Evolutionary conservation across 257 asterid species (phyloP).

Genomic region (Salvia hispanica): DNA sequence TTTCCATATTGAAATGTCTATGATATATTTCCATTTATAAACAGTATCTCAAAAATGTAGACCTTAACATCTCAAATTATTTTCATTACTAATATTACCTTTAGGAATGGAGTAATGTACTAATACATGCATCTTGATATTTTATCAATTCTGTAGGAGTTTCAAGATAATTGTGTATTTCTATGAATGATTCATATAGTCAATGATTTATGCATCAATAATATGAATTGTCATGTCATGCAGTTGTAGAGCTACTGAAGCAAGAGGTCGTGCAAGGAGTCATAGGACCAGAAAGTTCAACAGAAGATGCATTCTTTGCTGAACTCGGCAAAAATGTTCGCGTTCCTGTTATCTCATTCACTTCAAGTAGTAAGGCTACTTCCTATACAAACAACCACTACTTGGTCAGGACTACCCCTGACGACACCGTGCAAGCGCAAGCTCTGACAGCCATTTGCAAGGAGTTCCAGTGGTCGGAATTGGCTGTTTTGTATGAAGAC

Average conservation of each 20-base stretch:
- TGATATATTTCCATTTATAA: too few relatives aligned
- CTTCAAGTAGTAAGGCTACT: constrained; percentile 29
- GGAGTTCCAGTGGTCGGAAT: constrained; percentile 50
- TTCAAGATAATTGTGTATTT: background rate
- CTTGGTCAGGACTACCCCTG: constrained; percentile 35
- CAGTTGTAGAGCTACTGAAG: constrained; percentile 51
- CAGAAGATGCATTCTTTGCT: constrained; percentile 40
- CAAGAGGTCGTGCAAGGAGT: constrained; percentile 54
- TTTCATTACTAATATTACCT: too few relatives aligned
- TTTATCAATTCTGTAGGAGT: too few relatives aligned
- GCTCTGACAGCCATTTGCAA: too few relatives aligned
- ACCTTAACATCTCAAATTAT: too few relatives aligned
- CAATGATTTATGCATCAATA: background rate
- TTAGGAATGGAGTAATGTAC: too few relatives aligned
- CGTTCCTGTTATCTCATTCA: constrained; percentile 49
- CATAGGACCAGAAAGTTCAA: constrained; percentile 45
- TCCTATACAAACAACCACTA: constrained; percentile 28
- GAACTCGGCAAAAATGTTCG: constrained; percentile 47
- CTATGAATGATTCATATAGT: background rate
- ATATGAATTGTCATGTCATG: constrained; percentile 10
- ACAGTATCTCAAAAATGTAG: too few relatives aligned
- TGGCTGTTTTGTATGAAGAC: constrained; percentile 53
- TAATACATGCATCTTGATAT: too few relatives aligned
- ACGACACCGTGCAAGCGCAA: too few relatives aligned
- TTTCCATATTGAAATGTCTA: too few relatives aligned